Evolutionary conservation across 1,284 basidiomycete genomes (phyloP).

Genomic region (Vanrija sp.): DNA sequence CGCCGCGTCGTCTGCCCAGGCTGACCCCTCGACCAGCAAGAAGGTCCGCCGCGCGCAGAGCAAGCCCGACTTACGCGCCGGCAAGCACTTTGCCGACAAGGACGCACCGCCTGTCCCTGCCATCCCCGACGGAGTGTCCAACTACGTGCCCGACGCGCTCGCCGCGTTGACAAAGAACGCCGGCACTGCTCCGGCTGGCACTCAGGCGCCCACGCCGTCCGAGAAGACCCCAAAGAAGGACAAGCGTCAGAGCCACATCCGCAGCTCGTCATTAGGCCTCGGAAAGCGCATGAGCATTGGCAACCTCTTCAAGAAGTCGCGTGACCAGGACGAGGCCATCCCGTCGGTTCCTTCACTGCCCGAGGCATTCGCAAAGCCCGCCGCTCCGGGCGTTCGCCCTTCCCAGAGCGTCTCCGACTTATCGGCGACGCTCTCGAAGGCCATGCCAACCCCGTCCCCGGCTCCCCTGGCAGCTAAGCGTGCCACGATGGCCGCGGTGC

Average conservation of each 20-base stretch:
- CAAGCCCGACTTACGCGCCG: slow-evolving; percentile 12
- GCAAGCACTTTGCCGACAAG: background rate
- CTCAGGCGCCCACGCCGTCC: background rate
- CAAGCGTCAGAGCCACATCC: background rate
- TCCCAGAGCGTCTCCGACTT: too few relatives aligned
- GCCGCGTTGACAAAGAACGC: slow-evolving; percentile 15
- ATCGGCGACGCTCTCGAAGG: too few relatives aligned
- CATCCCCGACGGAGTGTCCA: background rate
- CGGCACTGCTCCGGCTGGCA: background rate
- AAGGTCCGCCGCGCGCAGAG: slow-evolving; percentile 9
- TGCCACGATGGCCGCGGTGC: too few relatives aligned
- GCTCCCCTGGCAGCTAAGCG: too few relatives aligned
- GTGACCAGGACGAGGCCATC: too few relatives aligned
- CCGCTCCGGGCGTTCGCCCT: too few relatives aligned
- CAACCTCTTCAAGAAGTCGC: too few relatives aligned
- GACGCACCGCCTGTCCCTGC: background rate
- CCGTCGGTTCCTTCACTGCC: too few relatives aligned
- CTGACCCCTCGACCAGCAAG: background rate
- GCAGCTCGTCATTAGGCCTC: slow-evolving; percentile 1
- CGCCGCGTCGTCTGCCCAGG: background rate
- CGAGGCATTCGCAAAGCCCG: too few relatives aligned
- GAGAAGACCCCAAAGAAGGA: background rate
- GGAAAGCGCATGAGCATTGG: slow-evolving; percentile 6
- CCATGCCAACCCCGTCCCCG: too few relatives aligned
- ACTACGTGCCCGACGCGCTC: slow-evolving; percentile 15